A percentile compares a stretch with the other conserved stretches of the same genome.
These are phyloP conservation scores for Toxicodendron radicans DNA, from an alignment of 345 rosid species.

Conservation along the genomic window DNA sequence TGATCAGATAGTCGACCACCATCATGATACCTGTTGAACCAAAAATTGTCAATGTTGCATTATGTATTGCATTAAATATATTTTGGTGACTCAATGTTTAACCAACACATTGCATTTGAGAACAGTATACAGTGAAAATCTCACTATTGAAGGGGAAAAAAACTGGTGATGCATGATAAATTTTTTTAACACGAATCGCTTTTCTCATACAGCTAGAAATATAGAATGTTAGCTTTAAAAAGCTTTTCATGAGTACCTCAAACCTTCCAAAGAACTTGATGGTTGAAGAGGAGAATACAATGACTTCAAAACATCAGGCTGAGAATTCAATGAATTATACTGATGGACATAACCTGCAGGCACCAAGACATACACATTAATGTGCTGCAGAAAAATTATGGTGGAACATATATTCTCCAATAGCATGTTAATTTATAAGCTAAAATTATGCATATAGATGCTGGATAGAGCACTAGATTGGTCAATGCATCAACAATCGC, in stretches of 20 bases:
- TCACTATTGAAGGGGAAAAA: neutral
- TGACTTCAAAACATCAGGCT: slow-evolving; percentile 92
- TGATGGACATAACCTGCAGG: slow-evolving; percentile 76
- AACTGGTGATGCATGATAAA: neutral
- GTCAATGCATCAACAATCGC: neutral
- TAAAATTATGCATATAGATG: neutral
- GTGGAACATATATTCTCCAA: slow-evolving; percentile 1
- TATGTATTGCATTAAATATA: neutral
- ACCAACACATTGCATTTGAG: slow-evolving; percentile 1
- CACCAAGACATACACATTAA: slow-evolving; percentile 20
- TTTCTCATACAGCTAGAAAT: neutral
- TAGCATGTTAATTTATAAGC: neutral
- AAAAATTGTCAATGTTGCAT: slow-evolving; percentile 13
- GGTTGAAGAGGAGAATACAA: slow-evolving; percentile 95
- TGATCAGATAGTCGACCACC: slow-evolving; percentile 94
- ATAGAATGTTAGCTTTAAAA: neutral
- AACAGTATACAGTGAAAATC: neutral
- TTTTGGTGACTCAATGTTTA: neutral
- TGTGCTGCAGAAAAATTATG: neutral
- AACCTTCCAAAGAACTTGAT: slow-evolving; percentile 85
- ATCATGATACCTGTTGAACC: slow-evolving; percentile 67
- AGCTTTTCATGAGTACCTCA: slow-evolving; percentile 50
- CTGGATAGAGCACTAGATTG: neutral
- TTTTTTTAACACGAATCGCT: neutral
- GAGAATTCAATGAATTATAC: slow-evolving; percentile 80